Evolutionary conservation across 495 filamentous ascomycete species (phyloP).

Genomic region (Platismatia glauca): DNA sequence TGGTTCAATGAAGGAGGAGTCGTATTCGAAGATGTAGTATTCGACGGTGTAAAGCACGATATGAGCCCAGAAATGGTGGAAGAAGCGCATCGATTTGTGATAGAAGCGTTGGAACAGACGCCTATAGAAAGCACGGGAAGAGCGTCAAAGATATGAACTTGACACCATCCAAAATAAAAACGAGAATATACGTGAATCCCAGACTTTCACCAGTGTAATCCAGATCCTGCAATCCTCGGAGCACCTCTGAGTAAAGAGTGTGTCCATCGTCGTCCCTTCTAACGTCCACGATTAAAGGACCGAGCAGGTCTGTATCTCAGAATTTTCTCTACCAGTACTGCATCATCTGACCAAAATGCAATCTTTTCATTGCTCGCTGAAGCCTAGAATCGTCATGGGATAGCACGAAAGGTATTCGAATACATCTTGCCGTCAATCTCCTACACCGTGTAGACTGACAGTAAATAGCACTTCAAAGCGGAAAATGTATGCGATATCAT

Average conservation of each 20-base stretch:
- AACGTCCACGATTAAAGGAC: not conserved
- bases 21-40: conserved; percentile 64
- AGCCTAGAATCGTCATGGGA: not conserved
- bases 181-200: not conserved
- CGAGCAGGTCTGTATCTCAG: not conserved
- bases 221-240: not conserved
- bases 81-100: conserved; percentile 59
- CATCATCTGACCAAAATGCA: not conserved
- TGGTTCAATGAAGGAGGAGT: conserved; percentile 49
- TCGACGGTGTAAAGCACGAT: conserved; percentile 61
- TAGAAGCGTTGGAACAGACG: conserved; percentile 31
- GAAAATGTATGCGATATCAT: not conserved
- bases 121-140: not conserved
- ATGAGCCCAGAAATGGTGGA: conserved; percentile 63
- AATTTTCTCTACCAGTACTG: not conserved
- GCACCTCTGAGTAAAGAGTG: not conserved
- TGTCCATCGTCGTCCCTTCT: no score
- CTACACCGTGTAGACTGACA: no score
- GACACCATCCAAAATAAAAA: not conserved
- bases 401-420: not conserved
- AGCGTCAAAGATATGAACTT: not conserved
- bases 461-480: no score
- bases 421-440: no score
- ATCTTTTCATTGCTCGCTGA: not conserved
- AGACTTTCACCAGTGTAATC: not conserved